phyloP scores from a whole-genome alignment of 495 filamentous ascomycete genomes.

The Aspergillus cavernicola region DNA sequence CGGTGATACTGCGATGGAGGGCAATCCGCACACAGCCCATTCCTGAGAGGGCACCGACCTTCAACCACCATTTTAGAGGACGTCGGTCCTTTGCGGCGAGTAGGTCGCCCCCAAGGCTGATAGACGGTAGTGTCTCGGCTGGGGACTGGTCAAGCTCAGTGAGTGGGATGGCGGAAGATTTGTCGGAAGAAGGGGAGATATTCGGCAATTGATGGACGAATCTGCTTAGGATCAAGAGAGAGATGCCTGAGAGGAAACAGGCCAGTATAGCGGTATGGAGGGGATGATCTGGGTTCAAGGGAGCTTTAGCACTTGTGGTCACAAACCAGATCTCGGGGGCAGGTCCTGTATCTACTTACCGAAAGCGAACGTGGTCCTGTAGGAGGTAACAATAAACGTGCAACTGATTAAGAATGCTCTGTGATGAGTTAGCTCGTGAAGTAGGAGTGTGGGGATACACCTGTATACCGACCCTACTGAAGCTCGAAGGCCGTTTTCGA shows the following conservation, averaged over 20 bases:
- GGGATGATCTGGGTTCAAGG: conserved; percentile 34
- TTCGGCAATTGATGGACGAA: conserved; percentile 20
- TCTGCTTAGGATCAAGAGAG: conserved; percentile 32
- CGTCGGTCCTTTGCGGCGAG: background rate
- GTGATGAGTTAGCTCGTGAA: background rate
- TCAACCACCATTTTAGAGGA: conserved; percentile 23
- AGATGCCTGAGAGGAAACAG: conserved; percentile 34
- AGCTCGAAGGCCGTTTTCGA: conserved; percentile 35
- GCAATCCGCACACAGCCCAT: conserved; percentile 38
- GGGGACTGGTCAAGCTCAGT: conserved; percentile 14
- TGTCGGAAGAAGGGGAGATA: conserved; percentile 11
- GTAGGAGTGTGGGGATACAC: background rate
- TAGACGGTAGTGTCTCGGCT: conserved; percentile 17
- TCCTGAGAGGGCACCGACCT: conserved; percentile 22
- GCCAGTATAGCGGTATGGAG: conserved; percentile 34
- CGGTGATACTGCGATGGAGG: conserved; percentile 32
- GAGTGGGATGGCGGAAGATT: conserved; percentile 23
- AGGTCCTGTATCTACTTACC: conserved; percentile 29
- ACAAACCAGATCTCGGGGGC: background rate
- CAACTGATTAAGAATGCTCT: conserved; percentile 37
- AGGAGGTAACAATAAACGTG: conserved; percentile 32
- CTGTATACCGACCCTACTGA: conserved; percentile 34
- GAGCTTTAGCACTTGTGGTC: background rate
- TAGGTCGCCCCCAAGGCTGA: conserved; percentile 7
- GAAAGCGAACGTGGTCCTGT: conserved; percentile 40